These are phyloP conservation scores for Cephalotrichum gorgonifer DNA, from an alignment of 2,329 filamentous ascomycete genomes.

Conservation along the genomic window DNA sequence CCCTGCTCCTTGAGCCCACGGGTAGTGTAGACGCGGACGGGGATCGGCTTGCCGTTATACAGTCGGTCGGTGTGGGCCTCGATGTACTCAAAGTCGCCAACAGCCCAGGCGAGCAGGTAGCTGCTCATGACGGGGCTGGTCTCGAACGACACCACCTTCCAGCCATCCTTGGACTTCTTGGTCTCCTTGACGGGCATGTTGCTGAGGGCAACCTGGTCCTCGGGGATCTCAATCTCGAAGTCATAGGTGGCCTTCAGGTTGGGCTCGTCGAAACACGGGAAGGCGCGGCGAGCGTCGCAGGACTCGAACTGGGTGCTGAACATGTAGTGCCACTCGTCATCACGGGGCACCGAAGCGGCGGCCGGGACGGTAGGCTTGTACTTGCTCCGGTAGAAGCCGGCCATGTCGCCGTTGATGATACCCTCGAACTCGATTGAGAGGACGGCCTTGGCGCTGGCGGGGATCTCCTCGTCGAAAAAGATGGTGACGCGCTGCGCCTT, in stretches of 20 bases:
- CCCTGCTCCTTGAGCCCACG: constrained; percentile 90
- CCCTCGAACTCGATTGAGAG: constrained; percentile 68
- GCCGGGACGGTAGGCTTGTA: constrained; percentile 74
- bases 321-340: constrained; percentile 60
- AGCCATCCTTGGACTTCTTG: constrained; percentile 48
- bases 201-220: constrained; percentile 78
- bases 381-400: constrained; percentile 86
- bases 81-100: constrained; percentile 94
- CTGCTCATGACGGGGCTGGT: constrained; percentile 85
- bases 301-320: constrained; percentile 96
- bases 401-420: constrained; percentile 81
- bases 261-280: constrained; percentile 97
- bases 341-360: constrained; percentile 67
- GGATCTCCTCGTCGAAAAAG: constrained; percentile 61
- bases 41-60: constrained; percentile 84
- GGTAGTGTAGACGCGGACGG: constrained; percentile 92
- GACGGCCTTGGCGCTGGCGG: constrained; percentile 53
- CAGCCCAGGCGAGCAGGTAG: constrained; percentile 83
- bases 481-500: constrained; percentile 77
- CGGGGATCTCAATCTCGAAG: constrained; percentile 82
- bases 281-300: constrained; percentile 86
- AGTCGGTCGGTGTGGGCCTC: constrained; percentile 82
- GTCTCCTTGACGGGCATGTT: constrained; percentile 87
- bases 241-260: constrained; percentile 96
- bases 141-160: constrained; percentile 69